A percentile compares a stretch with the other conserved stretches of the same genome.
phyloP scores from a whole-genome alignment of 2,329 filamentous ascomycete genomes.

The Diatrype stigma region DNA sequence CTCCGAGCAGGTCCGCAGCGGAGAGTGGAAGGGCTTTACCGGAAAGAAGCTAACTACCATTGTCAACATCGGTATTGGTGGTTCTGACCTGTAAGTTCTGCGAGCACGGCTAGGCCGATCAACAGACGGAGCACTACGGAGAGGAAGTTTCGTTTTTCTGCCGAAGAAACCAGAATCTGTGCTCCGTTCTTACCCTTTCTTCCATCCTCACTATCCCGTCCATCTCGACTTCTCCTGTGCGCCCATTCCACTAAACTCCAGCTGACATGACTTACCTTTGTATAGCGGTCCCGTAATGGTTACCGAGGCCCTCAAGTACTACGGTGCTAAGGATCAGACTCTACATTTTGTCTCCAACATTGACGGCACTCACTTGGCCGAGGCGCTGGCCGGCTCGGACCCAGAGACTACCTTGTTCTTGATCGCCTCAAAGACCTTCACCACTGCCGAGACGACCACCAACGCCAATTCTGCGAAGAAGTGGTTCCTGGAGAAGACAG shows the following conservation, averaged over 20 bases:
- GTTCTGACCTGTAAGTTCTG: slow-evolving; percentile 83
- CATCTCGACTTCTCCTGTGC: no score
- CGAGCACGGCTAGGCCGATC: no score
- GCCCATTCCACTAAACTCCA: no score
- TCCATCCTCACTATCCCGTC: no score
- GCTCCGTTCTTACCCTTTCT: no score
- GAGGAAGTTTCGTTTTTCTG: no score
- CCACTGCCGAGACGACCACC: slow-evolving; percentile 92
- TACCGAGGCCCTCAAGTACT: slow-evolving; percentile 93
- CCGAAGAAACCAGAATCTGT: no score
- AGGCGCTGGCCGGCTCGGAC: slow-evolving; percentile 82
- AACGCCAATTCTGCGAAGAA: slow-evolving; percentile 96
- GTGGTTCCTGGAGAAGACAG: slow-evolving; percentile 87
- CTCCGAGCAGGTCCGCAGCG: slow-evolving; percentile 88
- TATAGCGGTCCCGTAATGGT: slow-evolving; percentile 94
- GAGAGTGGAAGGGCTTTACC: slow-evolving; percentile 94
- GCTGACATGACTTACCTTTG: background rate
- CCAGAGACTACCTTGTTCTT: slow-evolving; percentile 99
- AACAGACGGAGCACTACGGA: no score
- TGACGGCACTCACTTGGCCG: slow-evolving; percentile 94
- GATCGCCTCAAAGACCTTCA: slow-evolving; percentile 98
- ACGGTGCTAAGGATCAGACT: slow-evolving; percentile 79
- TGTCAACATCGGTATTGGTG: slow-evolving; percentile 96
- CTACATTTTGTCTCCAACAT: slow-evolving; percentile 99
- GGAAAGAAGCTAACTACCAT: slow-evolving; percentile 97